phyloP scores from a whole-genome alignment of 495 filamentous ascomycete genomes.

The Talaromyces nanjingensis region DNA sequence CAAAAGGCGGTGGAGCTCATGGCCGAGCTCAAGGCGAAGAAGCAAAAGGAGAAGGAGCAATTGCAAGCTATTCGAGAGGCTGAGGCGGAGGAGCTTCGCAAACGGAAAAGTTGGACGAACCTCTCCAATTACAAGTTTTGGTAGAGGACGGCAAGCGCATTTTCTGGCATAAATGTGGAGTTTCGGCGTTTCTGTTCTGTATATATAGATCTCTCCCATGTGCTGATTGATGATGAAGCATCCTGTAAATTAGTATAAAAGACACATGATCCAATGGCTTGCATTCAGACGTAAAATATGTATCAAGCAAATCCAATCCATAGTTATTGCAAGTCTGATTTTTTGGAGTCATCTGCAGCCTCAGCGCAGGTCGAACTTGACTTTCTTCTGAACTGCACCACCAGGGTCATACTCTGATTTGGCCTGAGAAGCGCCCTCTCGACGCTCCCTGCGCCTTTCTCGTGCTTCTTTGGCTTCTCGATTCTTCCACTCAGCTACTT shows the following conservation, averaged over 20 bases:
- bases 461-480: constrained; percentile 81
- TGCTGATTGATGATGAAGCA: background rate
- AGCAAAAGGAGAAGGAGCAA: constrained; percentile 58
- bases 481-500: constrained; percentile 76
- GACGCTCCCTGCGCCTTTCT: constrained; percentile 60
- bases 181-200: constrained; percentile 7
- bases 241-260: constrained; percentile 8
- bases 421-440: constrained; percentile 36
- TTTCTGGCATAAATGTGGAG: constrained; percentile 28
- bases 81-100: constrained; percentile 40
- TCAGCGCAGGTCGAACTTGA: constrained; percentile 32
- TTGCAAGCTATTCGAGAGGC: constrained; percentile 42
- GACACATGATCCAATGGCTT: background rate
- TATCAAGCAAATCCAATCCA: background rate
- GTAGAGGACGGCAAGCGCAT: constrained; percentile 22
- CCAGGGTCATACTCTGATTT: constrained; percentile 25
- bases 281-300: background rate
- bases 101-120: constrained; percentile 49
- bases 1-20: constrained; percentile 74
- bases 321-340: background rate
- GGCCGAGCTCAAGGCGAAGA: constrained; percentile 61
- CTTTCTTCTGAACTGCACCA: constrained; percentile 34
- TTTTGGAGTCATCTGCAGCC: background rate
- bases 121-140: constrained; percentile 44
- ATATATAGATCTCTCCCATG: background rate